phyloP scores from a whole-genome alignment of 2,329 filamentous ascomycete species.

The Diaporthe eres region DNA sequence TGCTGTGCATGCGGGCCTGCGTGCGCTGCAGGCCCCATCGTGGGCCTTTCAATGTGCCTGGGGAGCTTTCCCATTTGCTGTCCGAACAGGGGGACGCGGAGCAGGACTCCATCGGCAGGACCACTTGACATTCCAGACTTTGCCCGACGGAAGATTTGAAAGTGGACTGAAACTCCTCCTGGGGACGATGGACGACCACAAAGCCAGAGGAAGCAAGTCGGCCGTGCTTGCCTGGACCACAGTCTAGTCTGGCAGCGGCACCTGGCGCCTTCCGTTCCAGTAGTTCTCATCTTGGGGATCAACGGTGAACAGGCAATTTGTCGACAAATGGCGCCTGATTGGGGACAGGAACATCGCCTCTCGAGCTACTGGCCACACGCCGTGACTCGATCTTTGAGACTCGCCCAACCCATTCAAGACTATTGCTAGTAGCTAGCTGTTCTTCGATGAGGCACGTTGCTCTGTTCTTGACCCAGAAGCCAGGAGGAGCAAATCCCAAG shows the following conservation, averaged over 20 bases:
- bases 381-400: no score
- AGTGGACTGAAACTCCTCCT: fast-evolving
- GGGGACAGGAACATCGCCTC: not conserved
- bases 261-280: not conserved
- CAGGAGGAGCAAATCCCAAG: not conserved
- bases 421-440: not conserved
- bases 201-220: not conserved
- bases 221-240: not conserved
- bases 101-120: not conserved
- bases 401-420: not conserved
- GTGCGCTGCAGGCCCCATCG: not conserved
- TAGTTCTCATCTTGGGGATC: not conserved
- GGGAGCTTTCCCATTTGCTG: not conserved
- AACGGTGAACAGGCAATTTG: not conserved
- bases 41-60: not conserved
- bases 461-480: not conserved
- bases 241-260: not conserved
- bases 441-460: not conserved
- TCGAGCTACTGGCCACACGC: not conserved
- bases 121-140: not conserved
- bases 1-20: not conserved
- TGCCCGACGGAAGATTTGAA: not conserved
- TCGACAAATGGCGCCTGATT: not conserved
- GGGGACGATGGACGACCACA: not conserved
- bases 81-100: not conserved